Conservation (phyloP, 1,284 basidiomycete genomes). For the Microbotryum intermedium region DNA sequence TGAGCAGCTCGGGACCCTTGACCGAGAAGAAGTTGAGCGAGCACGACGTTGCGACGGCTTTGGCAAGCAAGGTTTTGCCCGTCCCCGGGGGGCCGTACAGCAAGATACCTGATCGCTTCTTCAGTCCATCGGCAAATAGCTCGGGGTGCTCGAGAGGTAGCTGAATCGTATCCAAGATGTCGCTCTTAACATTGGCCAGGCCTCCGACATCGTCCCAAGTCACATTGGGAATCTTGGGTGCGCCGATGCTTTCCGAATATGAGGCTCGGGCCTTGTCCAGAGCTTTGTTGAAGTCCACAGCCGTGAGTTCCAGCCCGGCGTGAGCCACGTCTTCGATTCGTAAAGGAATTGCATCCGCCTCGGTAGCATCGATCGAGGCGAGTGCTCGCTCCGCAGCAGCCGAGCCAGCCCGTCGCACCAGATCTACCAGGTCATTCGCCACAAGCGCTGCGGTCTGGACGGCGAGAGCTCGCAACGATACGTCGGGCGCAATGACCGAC, state of each 20-base stretch:
- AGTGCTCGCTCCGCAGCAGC: constrained; percentile 53
- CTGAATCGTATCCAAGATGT: constrained; percentile 95
- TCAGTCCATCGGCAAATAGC: constrained; percentile 82
- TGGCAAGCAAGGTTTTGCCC: constrained; percentile 45
- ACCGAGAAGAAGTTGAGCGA: constrained; percentile 46
- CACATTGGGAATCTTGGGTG: constrained; percentile 92
- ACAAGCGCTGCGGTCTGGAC: constrained; percentile 87
- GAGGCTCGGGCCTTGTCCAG: constrained; percentile 65
- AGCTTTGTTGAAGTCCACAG: constrained; percentile 43
- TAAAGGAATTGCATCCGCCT: not conserved
- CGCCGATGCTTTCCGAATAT: constrained; percentile 88
- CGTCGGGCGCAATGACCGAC: constrained; percentile 60
- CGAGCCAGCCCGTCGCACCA: constrained; percentile 57
- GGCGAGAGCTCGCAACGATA: constrained; percentile 63
- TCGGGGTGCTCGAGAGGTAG: constrained; percentile 90
- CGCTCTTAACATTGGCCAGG: constrained; percentile 74
- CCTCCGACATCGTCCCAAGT: constrained; percentile 98
- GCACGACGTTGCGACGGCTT: constrained; percentile 44
- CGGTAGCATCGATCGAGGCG: not conserved
- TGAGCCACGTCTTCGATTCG: constrained; percentile 7
- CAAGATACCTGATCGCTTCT: constrained; percentile 78
- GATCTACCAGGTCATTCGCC: constrained; percentile 67
- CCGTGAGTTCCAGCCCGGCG: constrained; percentile 28
- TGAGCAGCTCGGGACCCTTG: constrained; percentile 45
- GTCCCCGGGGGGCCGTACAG: constrained; percentile 44